Evolutionary conservation across 495 filamentous ascomycete species (phyloP), one percentile per base, ranked within the genome.

Genomic region (Trichodelitschia bisporula): DNA sequence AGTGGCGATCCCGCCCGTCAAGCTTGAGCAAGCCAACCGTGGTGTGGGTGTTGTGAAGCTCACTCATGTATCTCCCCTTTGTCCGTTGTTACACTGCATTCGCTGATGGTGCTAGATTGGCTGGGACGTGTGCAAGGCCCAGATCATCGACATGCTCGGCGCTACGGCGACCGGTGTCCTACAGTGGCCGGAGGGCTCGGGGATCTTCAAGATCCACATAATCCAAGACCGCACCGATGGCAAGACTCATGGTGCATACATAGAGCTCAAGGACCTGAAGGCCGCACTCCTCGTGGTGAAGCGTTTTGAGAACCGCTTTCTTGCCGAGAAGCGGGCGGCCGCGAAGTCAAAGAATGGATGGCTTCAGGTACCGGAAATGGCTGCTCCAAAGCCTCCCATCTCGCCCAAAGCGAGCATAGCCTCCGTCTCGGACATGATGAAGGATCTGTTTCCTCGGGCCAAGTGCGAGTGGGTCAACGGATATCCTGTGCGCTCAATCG

Each of bases 121-220:
- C 14, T 36, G 12, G 11, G 25, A 33, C 29, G 24, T 18, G 17
- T 10, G 18, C 4, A 33, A 9, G 13, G 26, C 21, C 17, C 19
- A 36, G 29, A 18, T 36, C 15, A n/a, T 36, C 20, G 12, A 17
- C 18, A 12, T 31, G 9, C 13, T 36, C 6, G 28, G 29, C 29
- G 11, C 12, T 4, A n/a, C 6, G 5, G 29, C 15, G 3, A 18
- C 13, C 14, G 19, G n/a, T n/a, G n/a, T 36, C 28, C 11, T 31
- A 12, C 12, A 23, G 18, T 24, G 15, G 15, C 33, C 31, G 13
- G 27, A 6, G 6, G 18, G 29, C 5, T 19, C 8, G 4, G 15
- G 18, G 4, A 18, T 18, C 18, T 20, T 4, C 14, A 18, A 9
- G 15, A 31, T 31, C 18, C 29, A 31, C 18, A 18, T 20, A 5